A percentile compares a stretch with the other conserved stretches of the same genome.
Conservation (phyloP, 1,139 yeast species). For the Lodderomyces beijingensis region DNA sequence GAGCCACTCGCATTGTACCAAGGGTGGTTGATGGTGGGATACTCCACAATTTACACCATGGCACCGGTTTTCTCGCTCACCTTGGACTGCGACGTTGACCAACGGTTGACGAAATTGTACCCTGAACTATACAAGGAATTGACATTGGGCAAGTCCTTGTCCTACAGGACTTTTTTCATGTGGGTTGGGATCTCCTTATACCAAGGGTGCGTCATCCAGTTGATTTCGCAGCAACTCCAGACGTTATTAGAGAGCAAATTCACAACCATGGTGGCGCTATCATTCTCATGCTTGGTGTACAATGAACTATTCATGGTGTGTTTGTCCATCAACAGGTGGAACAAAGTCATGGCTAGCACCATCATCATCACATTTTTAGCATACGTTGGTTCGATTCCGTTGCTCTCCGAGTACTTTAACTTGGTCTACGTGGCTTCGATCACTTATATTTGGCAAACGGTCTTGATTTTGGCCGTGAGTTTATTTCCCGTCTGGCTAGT, state of each 20-base stretch:
- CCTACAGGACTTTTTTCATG: conserved; percentile 81
- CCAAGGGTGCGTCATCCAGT: conserved; percentile 83
- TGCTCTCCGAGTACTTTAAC: conserved; percentile 80
- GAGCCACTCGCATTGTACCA: conserved; percentile 93
- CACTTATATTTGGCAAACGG: conserved; percentile 65
- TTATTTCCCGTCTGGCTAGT: conserved; percentile 88
- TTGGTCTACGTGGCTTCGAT: conserved; percentile 56
- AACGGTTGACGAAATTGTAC: conserved; percentile 79
- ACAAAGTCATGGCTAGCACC: conserved; percentile 66
- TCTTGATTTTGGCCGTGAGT: conserved; percentile 62
- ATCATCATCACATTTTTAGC: conserved; percentile 66
- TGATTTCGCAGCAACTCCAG: conserved; percentile 71
- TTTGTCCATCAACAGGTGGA: conserved; percentile 88
- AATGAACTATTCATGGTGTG: conserved; percentile 95
- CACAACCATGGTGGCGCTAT: conserved; percentile 75
- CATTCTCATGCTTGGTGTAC: conserved; percentile 73
- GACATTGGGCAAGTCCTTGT: conserved; percentile 80
- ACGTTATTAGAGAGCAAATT: conserved; percentile 56
- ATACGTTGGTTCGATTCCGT: conserved; percentile 74
- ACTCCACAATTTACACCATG: conserved; percentile 96
- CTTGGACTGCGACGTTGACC: conserved; percentile 87
- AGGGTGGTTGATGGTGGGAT: conserved; percentile 98
- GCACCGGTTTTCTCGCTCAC: conserved; percentile 95
- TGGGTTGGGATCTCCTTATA: conserved; percentile 87
- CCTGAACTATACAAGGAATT: conserved; percentile 94